These are phyloP conservation scores for Colletotrichum liriopes DNA, from an alignment of 2,329 filamentous ascomycete genomes.

Conservation along the genomic window DNA sequence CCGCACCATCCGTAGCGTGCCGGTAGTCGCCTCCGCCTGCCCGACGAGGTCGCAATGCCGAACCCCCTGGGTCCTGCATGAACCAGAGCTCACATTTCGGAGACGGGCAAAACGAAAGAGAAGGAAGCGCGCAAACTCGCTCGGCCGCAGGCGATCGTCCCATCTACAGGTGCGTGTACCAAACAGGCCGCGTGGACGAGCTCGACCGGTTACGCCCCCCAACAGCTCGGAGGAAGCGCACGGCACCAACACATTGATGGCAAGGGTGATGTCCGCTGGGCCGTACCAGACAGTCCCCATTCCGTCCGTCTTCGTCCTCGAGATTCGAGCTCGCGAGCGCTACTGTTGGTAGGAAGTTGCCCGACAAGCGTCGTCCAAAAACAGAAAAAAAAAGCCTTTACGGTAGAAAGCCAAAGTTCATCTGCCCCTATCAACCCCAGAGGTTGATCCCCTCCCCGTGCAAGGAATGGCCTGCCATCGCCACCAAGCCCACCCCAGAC, in stretches of 20 bases:
- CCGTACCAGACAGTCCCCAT: not conserved
- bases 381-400: too few relatives aligned
- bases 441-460: not conserved
- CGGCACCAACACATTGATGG: not conserved
- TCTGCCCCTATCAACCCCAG: conserved; percentile 11
- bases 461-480: conserved; percentile 23
- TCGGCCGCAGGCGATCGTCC: not conserved
- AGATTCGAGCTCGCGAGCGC: not conserved
- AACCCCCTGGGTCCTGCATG: too few relatives aligned
- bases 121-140: not conserved
- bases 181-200: not conserved
- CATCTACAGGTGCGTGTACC: not conserved
- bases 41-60: not conserved
- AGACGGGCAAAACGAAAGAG: too few relatives aligned
- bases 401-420: not conserved
- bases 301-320: not conserved
- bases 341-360: not conserved
- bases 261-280: not conserved
- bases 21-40: not conserved
- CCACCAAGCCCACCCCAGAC: conserved; percentile 3
- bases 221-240: not conserved
- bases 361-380: not conserved
- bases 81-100: not conserved
- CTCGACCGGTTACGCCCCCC: not conserved
- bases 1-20: not conserved